These are phyloP conservation scores for Tylopilus sp. DNA, from an alignment of 768 basidiomycete genomes.

Conservation along the genomic window DNA sequence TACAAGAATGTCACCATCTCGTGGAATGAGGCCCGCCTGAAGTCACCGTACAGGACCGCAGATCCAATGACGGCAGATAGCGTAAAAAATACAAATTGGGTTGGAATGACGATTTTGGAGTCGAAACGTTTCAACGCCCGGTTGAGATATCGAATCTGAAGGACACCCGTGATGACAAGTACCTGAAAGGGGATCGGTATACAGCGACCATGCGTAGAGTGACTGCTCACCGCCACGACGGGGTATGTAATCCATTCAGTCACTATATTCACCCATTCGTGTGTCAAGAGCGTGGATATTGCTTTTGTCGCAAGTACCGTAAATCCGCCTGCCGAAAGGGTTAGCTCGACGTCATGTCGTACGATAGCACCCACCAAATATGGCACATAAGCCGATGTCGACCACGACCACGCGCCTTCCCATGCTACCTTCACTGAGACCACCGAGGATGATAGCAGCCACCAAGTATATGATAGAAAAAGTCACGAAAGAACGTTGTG, in stretches of 20 bases:
- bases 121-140: slow-evolving; percentile 91
- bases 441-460: slow-evolving; percentile 53
- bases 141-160: slow-evolving; percentile 84
- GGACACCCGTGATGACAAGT: slow-evolving; percentile 68
- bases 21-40: slow-evolving; percentile 77
- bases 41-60: slow-evolving; percentile 92
- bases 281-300: slow-evolving; percentile 78
- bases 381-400: slow-evolving; percentile 84
- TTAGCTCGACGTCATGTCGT: not conserved
- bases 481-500: slow-evolving; percentile 67
- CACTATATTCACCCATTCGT: slow-evolving; percentile 75
- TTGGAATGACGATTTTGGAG: slow-evolving; percentile 91
- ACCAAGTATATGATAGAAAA: slow-evolving; percentile 66
- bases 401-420: slow-evolving; percentile 75
- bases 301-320: slow-evolving; percentile 95
- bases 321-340: slow-evolving; percentile 64
- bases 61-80: slow-evolving; percentile 91
- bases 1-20: slow-evolving; percentile 81
- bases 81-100: slow-evolving; percentile 94
- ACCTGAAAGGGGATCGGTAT: slow-evolving; percentile 42
- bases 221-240: slow-evolving; percentile 61
- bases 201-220: no score
- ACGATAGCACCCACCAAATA: slow-evolving; percentile 54
- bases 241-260: slow-evolving; percentile 82
- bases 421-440: slow-evolving; percentile 58